Base-by-base conservation (phyloP, 441 rosid species). In the Euphorbia corollata region DNA sequence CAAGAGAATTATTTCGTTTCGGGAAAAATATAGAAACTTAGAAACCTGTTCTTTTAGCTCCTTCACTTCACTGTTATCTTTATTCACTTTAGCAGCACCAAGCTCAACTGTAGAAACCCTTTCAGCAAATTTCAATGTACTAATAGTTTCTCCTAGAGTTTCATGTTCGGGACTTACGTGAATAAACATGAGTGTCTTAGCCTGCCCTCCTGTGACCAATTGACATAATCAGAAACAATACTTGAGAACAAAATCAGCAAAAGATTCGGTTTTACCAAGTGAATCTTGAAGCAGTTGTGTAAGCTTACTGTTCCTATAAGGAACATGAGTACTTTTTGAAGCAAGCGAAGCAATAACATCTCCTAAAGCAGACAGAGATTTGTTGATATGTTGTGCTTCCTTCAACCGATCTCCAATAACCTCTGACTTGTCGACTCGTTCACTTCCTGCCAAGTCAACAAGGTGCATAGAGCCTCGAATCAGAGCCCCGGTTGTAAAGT, bases 371-470 rank as follows among this genome's bases (percentile, higher is more conserved):
- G 97, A 91, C 27, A 91, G 94, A 61, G 97, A 91, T 76, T 59
- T 87, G 70, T 91, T 91, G 32, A 91, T 91, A 64, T 89, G 91
- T 39, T 89, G 96, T 67, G 97, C 97, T 81, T 91, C 96, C 78
- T 91, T 91, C 62, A 91, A 75, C 64, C 96, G 81, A 69, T 88
- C 97, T 68, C 97, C 96, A 10, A 85, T 87, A 51, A 74, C 97
- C 76, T 91, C 90, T 5, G 97, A 89, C 80, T 91, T 91, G 67
- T 89, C 91, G 34, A 89, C 86, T 59, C 97, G 81, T 76, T 91
- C 96, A 77, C 96, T 91, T 64, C 97, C 97, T 38, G 97, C 94
- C 76, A 91, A 77, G 76, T 91, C 97, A 77, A 91, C 96, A 63
- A 91, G 78, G 74, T 91, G 94, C 96, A 91, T 89, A 38, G 90